Conservation (phyloP, 345 rosid genomes). For the Brassica carinata region DNA sequence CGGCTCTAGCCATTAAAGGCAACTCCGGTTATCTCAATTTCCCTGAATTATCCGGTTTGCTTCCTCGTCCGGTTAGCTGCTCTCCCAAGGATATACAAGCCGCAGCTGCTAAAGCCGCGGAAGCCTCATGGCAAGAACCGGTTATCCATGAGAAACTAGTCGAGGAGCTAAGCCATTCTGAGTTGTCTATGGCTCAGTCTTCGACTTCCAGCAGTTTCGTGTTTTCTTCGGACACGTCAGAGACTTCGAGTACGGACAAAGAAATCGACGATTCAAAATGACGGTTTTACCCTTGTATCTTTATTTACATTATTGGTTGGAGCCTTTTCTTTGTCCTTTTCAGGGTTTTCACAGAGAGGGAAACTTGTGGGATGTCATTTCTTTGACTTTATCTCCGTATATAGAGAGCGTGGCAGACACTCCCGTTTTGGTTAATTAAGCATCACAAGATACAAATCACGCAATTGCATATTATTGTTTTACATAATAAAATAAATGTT, state of each 20-base stretch:
- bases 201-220: constrained; percentile 34
- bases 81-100: constrained; percentile 80
- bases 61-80: constrained; percentile 67
- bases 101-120: constrained; percentile 83
- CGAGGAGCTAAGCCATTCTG: constrained; percentile 35
- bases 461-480: not conserved
- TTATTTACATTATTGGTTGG: not conserved
- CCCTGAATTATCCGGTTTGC: constrained; percentile 59
- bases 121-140: constrained; percentile 40
- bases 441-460: constrained; percentile 11
- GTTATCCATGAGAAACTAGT: not conserved
- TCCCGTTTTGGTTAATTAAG: constrained; percentile 20
- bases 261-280: constrained; percentile 42
- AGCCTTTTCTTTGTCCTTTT: constrained; percentile 31
- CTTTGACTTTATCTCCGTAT: constrained; percentile 34
- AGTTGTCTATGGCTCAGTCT: constrained; percentile 25
- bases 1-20: constrained; percentile 79
- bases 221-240: constrained; percentile 39
- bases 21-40: constrained; percentile 71
- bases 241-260: constrained; percentile 36
- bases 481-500: not conserved
- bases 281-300: constrained; percentile 42
- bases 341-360: constrained; percentile 19
- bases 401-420: constrained; percentile 38
- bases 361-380: constrained; percentile 38